These are phyloP conservation scores for Mortierella sp. DNA, from an alignment of 371 early-diverging fungal genomes.

Conservation along the genomic window DNA sequence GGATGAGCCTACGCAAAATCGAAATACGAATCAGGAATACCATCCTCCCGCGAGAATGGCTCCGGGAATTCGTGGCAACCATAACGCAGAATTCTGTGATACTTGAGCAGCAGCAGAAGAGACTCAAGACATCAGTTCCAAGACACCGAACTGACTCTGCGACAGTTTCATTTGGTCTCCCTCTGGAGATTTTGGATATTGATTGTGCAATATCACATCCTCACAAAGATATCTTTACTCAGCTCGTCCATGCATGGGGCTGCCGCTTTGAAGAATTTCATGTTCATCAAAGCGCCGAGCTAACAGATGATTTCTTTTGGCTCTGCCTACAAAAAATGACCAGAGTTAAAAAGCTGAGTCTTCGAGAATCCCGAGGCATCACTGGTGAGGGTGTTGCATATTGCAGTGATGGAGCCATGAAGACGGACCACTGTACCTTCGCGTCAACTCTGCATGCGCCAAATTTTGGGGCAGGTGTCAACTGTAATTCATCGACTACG, in stretches of 20 bases:
- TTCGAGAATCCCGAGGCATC: slow-evolving; percentile 36
- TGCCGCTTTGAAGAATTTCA: slow-evolving; percentile 29
- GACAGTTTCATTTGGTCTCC: slow-evolving; percentile 17
- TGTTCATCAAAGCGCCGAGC: slow-evolving; percentile 25
- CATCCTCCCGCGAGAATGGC: slow-evolving; percentile 32
- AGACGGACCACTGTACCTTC: neutral
- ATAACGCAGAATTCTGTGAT: slow-evolving; percentile 10
- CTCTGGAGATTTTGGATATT: slow-evolving; percentile 23
- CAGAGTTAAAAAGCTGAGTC: slow-evolving; percentile 27
- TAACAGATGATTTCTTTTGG: slow-evolving; percentile 40
- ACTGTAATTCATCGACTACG: neutral
- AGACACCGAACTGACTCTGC: neutral
- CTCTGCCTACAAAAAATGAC: slow-evolving; percentile 32
- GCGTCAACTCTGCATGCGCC: neutral
- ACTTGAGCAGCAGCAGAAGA: slow-evolving; percentile 4
- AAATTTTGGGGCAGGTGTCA: neutral
- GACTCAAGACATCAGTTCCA: neutral
- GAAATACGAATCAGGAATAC: slow-evolving; percentile 20
- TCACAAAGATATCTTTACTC: slow-evolving; percentile 35
- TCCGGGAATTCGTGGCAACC: slow-evolving; percentile 19
- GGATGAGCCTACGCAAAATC: slow-evolving; percentile 28
- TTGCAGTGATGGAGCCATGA: neutral
- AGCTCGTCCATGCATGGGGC: slow-evolving; percentile 31
- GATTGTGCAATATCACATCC: slow-evolving; percentile 39
- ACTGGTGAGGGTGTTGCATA: slow-evolving; percentile 33